Conservation (phyloP, 768 basidiomycete species). For the Kwoniella botswanensis region DNA sequence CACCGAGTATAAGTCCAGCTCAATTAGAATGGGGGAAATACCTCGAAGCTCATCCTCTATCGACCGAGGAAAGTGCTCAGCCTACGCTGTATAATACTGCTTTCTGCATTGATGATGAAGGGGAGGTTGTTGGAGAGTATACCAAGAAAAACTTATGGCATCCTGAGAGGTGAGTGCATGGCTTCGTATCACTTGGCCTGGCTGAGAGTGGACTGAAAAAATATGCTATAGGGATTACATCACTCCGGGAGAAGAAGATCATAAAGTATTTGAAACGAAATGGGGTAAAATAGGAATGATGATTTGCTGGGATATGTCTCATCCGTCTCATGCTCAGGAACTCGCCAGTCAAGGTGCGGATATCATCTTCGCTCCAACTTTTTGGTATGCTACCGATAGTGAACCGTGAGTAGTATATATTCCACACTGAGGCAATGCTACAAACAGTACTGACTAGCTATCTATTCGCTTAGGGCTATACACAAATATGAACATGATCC, state of each 20-base stretch:
- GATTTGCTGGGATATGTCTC: conserved; percentile 56
- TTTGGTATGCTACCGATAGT: conserved; percentile 51
- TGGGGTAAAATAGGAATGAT: conserved; percentile 49
- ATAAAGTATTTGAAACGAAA: conserved; percentile 44
- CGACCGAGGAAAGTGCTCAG: conserved; percentile 23
- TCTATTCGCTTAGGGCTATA: conserved; percentile 17
- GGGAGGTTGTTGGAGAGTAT: conserved; percentile 42
- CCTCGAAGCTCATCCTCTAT: conserved; percentile 20
- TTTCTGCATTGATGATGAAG: conserved; percentile 45
- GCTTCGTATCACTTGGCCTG: not conserved
- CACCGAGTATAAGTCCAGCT: conserved; percentile 16
- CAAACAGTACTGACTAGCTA: too few relatives aligned
- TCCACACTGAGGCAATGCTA: too few relatives aligned
- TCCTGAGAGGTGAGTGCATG: conserved; percentile 45
- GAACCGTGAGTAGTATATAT: conserved; percentile 40
- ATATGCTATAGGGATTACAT: conserved; percentile 44
- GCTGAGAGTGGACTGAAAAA: not conserved
- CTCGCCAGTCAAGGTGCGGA: conserved; percentile 50
- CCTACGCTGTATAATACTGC: conserved; percentile 45
- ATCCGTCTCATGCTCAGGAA: conserved; percentile 42
- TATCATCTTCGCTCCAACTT: conserved; percentile 51
- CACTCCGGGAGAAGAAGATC: conserved; percentile 38
- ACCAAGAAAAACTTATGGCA: conserved; percentile 54
- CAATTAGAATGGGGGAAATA: conserved; percentile 39
- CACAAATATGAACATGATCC: conserved; percentile 33